phyloP scores from a whole-genome alignment of 805 yeast genomes.

The Ogataea paradorogensis region DNA sequence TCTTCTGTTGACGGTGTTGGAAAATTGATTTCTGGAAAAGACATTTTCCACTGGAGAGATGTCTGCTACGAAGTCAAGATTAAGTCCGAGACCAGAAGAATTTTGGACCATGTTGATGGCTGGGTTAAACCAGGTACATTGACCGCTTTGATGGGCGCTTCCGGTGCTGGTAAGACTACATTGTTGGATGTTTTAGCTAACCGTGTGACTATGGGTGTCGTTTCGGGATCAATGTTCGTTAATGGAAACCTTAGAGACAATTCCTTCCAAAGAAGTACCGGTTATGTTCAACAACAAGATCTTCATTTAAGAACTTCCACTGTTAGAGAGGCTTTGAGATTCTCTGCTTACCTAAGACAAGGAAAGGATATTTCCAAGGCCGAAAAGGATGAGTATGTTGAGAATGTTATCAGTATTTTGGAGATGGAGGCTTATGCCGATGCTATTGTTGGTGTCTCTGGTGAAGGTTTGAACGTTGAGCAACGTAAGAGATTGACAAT shows the following conservation, averaged over 20 bases:
- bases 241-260: slow-evolving; percentile 48
- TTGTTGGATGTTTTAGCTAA: slow-evolving; percentile 51
- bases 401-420: slow-evolving; percentile 45
- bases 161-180: slow-evolving; percentile 65
- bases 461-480: slow-evolving; percentile 53
- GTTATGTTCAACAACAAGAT: slow-evolving; percentile 62
- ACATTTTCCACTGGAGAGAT: slow-evolving; percentile 75
- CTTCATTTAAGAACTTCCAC: slow-evolving; percentile 49
- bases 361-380: slow-evolving; percentile 36
- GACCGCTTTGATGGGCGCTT: slow-evolving; percentile 69
- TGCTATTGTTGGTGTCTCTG: slow-evolving; percentile 50
- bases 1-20: slow-evolving; percentile 29
- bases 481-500: slow-evolving; percentile 54
- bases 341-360: slow-evolving; percentile 51
- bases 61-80: slow-evolving; percentile 68
- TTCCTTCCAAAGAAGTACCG: slow-evolving; percentile 53
- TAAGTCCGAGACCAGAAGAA: slow-evolving; percentile 56
- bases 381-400: slow-evolving; percentile 51
- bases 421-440: slow-evolving; percentile 54
- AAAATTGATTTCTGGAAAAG: slow-evolving; percentile 34
- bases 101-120: slow-evolving; percentile 67
- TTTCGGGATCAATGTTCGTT: slow-evolving; percentile 57
- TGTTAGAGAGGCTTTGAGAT: slow-evolving; percentile 52
- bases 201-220: slow-evolving; percentile 53
- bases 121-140: slow-evolving; percentile 83